Conservation (phyloP, 306 rosid genomes). For the Corylus americana region DNA sequence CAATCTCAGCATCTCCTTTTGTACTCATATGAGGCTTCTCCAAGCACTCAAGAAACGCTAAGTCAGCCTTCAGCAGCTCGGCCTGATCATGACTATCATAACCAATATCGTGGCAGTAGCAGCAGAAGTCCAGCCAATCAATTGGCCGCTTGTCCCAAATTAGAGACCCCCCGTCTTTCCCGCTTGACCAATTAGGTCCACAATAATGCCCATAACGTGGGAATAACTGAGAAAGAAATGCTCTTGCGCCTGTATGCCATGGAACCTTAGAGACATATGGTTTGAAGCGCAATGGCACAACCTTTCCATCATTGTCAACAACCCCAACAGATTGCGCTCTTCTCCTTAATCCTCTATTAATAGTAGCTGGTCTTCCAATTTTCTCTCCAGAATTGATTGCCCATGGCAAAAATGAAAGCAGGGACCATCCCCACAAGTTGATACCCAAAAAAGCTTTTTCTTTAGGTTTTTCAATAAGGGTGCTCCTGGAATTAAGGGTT, state of each 20-base stretch:
- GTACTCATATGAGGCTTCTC: conserved; percentile 74
- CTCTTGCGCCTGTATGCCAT: conserved; percentile 93
- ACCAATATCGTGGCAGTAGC: conserved; percentile 98
- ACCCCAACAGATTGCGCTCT: conserved; percentile 40
- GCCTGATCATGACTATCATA: conserved; percentile 89
- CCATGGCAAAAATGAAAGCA: conserved; percentile 59
- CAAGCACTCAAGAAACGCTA: conserved; percentile 87
- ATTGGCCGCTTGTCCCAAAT: conserved; percentile 92
- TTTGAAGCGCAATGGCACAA: conserved; percentile 55
- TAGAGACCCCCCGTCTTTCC: conserved; percentile 72
- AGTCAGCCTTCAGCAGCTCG: conserved; percentile 73
- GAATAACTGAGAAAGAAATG: conserved; percentile 76
- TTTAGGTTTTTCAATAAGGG: conserved; percentile 31
- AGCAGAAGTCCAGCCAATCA: conserved; percentile 96
- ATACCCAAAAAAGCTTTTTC: conserved; percentile 33
- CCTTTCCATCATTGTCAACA: conserved; percentile 20
- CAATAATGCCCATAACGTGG: conserved; percentile 96
- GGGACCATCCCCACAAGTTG: conserved; percentile 46
- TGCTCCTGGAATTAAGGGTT: conserved; percentile 22
- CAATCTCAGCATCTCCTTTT: conserved; percentile 69
- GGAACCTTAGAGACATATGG: conserved; percentile 94
- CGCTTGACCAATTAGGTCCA: conserved; percentile 98
- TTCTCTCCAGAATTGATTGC: conserved; percentile 27
- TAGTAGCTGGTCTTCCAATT: conserved; percentile 55
- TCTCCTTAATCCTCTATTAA: conserved; percentile 61